Evolutionary conservation across 75 land plant species (phyloP), one percentile per base, ranked within the genome.

Genomic region (Sequoia sempervirens): DNA sequence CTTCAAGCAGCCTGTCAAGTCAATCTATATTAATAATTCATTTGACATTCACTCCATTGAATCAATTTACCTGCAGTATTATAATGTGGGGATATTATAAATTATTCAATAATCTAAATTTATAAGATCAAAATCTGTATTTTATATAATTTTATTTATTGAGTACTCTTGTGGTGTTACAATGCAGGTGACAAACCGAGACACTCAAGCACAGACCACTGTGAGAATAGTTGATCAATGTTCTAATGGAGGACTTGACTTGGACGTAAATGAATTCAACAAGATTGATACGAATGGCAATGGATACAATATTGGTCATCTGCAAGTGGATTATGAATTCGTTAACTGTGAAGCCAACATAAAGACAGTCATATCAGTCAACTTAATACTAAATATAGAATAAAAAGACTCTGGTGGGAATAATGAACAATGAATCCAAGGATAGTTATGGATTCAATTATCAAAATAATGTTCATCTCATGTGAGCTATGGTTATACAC

Each of bases 201-300:
- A 40, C 11, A 78, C 80, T 3, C 20, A 26, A 41, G 80, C 80
- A 23, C n/a, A 20, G 45, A 28, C 28, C 3, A 78, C 46, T 1
- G 80, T 43, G n/a, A 52, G 82, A 47, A 34, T 50, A 18, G 64
- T 81, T 47, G 82, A 81, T 81, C 82, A 81, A 26, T 81, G 82
- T n/a, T 2, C 64, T 15, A 81, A 50, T 47, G 82, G 82, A 34
- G 82, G 82, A 1, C 64, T 81, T 0, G 82, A 81, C 15, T 20
- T 81, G 50, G 80, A 43, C 23, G n/a, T 43, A 0, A 78, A 26
- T 43, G 80, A 43, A 3, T 78, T 78, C 80, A 47, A 81, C 66
- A 61, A 81, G 41, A 81, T 81, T 50, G 66, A 81, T 66, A 81
- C 82, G 23, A 28, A 81, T 54, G 82, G 82, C 54, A 52, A 81